Base-by-base conservation (phyloP, 257 asterid genomes). In the Eustoma russellianum region DNA sequence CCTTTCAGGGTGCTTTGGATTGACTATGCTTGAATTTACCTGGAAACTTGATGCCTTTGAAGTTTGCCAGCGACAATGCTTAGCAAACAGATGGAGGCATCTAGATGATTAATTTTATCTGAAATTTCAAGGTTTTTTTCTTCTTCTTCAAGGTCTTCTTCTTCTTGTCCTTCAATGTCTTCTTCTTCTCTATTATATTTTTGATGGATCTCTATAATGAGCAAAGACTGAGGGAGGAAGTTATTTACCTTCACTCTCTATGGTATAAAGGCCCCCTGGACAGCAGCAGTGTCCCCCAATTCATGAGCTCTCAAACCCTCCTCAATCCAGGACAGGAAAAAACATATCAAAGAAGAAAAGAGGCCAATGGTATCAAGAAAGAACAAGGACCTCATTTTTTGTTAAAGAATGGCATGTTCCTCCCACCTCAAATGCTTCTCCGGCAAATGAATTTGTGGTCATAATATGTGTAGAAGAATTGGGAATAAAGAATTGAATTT, bases 1-100 rank as follows among this genome's bases (percentile, higher is more conserved):
- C 95, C 2, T 80, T 80, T 50, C 96, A 91, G 76, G 66, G 86
- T 74, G 90, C 96, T 70, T 67, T 91, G 56, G 96, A 91, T 66
- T 91, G 98, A 97, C 60, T 91, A 50, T 91, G 98, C 75, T 73
- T 91, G 50, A 91, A 84, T 72, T 69, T 91, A 68, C 78, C 78
- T 19, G 98, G 98, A 28, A 76, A 80, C 68, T 93, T 87, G 76
- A 92, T 91, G 24, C 96, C 98, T 3, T 72, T 73, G 67, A 91
- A 80, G 85, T 87, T 91, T 67, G 79, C 94, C 11, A 79, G 86
- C 69, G 94, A 92, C 38, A 52, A 75, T 48, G 72, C 79, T 52
- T 54, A 58, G 51, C 79, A 73, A 53, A 60, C 76, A 17, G 67
- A 59, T 65, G 85, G 63, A 84, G 98, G 96, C 87, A 79, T 56